These are phyloP conservation scores for Plasmodium ovale DNA, from an alignment of 169 alveolate species.

Conservation along the genomic window DNA sequence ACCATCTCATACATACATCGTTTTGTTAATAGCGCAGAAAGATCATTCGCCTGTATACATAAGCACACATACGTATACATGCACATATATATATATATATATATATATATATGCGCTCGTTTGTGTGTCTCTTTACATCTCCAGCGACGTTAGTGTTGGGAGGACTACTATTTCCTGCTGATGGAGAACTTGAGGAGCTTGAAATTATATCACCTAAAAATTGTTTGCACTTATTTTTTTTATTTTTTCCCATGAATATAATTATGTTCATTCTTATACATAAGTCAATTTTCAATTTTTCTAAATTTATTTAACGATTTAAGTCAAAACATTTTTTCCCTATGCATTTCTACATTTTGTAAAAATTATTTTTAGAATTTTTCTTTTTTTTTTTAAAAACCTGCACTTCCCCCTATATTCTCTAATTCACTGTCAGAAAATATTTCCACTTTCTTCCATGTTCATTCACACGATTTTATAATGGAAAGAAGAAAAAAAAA, in stretches of 20 bases:
- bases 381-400: constrained; percentile 31
- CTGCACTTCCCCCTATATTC: constrained; percentile 76
- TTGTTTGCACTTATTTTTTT: constrained; percentile 9
- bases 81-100: background rate
- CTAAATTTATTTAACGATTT: background rate
- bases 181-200: constrained; percentile 59
- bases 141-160: constrained; percentile 53
- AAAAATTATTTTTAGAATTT: too few relatives aligned
- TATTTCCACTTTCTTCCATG: constrained; percentile 26
- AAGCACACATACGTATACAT: background rate
- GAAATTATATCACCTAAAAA: constrained; percentile 70
- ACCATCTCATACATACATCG: too few relatives aligned
- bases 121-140: constrained; percentile 32
- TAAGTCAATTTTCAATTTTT: background rate
- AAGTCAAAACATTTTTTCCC: background rate
- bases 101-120: background rate
- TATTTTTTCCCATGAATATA: constrained; percentile 1
- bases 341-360: background rate
- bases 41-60: background rate
- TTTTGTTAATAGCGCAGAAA: too few relatives aligned
- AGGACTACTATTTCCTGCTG: constrained; percentile 13
- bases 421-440: constrained; percentile 65
- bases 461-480: background rate
- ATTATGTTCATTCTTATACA: background rate
- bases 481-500: constrained; percentile 10